Evolutionary conservation across 2,329 filamentous ascomycete genomes (phyloP), one percentile per base, ranked within the genome.

Genomic region (Aspergillus tanneri): DNA sequence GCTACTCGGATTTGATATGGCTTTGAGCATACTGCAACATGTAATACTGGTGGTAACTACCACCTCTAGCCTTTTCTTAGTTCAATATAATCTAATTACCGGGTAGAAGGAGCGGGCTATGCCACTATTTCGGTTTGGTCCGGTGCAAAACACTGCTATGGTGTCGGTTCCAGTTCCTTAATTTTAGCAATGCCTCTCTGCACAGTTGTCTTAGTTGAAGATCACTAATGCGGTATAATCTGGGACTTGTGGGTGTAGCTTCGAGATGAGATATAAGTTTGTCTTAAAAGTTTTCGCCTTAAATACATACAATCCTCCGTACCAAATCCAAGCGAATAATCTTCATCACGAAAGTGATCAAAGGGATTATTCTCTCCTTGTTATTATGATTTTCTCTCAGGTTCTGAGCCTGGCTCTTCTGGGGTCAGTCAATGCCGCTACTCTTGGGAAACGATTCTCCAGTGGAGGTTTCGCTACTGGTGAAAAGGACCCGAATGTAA

Each of bases 381-480:
- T 3, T 14, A 32, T 16, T 7, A 32, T 32, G 28, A 7, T 32
- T 12, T 32, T 12, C 4, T 32, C 28, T 32, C 8, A 7, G 28
- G 28, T 14, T n/a, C 12, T 32, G 16, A 32, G 7, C 10, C 28
- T 32, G 16, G 11, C 12, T 32, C 28, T 32, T n/a, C 28, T 32
- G 3, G 28, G 28, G 12, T 32, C 28, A 14, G 28, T 14, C 12
- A 32, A 32, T 32, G 28, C 28, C 16, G 28, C 28, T 32, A 32
- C 28, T 14, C n/a, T 16, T 32, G 28, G 12, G 28, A 7, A 14
- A 5, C 28, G 16, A 8, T 32, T 32, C 12, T 6, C 30, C 30
- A 47, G 49, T 23, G 45, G 51, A 9, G 36, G 19, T 12, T 46
- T 19, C 14, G 35, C 48, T 4, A 54, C 45, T 8, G 48, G 51